A percentile compares a stretch with the other conserved stretches of the same genome.
Conservation (phyloP, 2,329 filamentous ascomycete species). For the Elsinoe necatrix region DNA sequence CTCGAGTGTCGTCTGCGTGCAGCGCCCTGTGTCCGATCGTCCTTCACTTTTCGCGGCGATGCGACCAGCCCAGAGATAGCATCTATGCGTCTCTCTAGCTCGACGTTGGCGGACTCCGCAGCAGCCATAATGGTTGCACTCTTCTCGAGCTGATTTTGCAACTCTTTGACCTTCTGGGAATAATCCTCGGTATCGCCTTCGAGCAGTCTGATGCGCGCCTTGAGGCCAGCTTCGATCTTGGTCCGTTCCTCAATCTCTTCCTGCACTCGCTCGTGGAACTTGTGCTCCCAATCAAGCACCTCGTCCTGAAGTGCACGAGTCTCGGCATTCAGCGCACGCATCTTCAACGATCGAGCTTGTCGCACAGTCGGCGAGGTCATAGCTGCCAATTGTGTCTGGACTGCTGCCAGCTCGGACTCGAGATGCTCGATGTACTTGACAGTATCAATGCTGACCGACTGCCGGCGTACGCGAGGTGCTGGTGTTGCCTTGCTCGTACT, state of each 20-base stretch:
- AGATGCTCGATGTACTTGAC: slow-evolving; percentile 43
- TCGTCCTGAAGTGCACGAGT: slow-evolving; percentile 29
- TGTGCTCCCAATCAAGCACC: slow-evolving; percentile 31
- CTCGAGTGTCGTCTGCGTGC: slow-evolving; percentile 22
- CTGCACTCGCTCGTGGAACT: slow-evolving; percentile 30
- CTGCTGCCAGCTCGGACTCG: slow-evolving; percentile 37
- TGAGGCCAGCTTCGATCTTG: slow-evolving; percentile 25
- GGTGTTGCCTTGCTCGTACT: slow-evolving; percentile 21
- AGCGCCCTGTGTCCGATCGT: slow-evolving; percentile 25
- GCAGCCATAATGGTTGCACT: slow-evolving; percentile 27
- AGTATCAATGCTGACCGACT: slow-evolving; percentile 34
- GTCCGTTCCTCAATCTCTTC: slow-evolving; percentile 27
- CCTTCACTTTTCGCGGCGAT: slow-evolving; percentile 31
- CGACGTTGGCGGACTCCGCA: slow-evolving; percentile 30
- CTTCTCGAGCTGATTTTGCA: slow-evolving; percentile 28
- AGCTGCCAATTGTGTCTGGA: slow-evolving; percentile 33
- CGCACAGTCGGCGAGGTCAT: slow-evolving; percentile 34
- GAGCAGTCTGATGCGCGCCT: slow-evolving; percentile 23
- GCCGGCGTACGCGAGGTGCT: slow-evolving; percentile 19
- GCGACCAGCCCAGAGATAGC: slow-evolving; percentile 32
- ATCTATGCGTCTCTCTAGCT: slow-evolving; percentile 33
- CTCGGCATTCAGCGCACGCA: slow-evolving; percentile 31
- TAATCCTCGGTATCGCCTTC: slow-evolving; percentile 27
- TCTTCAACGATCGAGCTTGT: slow-evolving; percentile 30
- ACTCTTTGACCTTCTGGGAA: slow-evolving; percentile 26